Base-by-base conservation (phyloP, 1,284 basidiomycete genomes). In the Lignosus rhinocerotis region DNA sequence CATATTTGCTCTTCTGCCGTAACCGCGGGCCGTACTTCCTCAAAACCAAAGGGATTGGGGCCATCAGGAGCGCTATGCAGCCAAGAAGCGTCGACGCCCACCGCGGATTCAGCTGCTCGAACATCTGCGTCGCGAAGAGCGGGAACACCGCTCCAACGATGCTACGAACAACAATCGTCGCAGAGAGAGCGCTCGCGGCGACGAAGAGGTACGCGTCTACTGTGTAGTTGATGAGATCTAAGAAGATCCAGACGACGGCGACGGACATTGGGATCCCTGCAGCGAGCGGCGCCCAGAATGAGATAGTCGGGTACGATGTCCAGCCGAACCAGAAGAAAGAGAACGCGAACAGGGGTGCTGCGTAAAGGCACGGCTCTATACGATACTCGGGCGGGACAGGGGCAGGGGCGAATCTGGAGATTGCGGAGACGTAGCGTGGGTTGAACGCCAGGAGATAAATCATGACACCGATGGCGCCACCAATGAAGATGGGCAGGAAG, bases 291-390 rank as follows among this genome's bases (percentile, higher is more conserved):
- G 69, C 70, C 69, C 73, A 73, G 56, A 62, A 72, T 32, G 60
- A 65, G 10, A 74, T 58, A 46, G 49, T 55, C 19, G 71, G 66
- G 51, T 66, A 73, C 17, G 71, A 71, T 7, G 77, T 79, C 79
- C 79, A 81, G 36, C 75, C 76, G 53, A 80, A 72, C 74, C 74
- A 74, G 71, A 80, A 80, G 62, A 78, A 76, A 3, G 76, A 73
- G 32, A 75, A 52, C 10, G 78, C 71, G 54, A 80, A 73, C 14
- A 77, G 59, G 3, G 78, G 77, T 1, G 75, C 78, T 2, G 76
- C 77, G n/a, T 71, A 63, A 68, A 78, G 69, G 25, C 75, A 69
- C 7, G 77, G 74, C 33, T 74, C 73, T 8, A 84, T 71, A 19
- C 81, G 74, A 58, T 75, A 75, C 67, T 83, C 81, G 9, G 80